Base-by-base conservation (phyloP, 352 stramenopile genomes). In the Thalassiosira hispida region DNA sequence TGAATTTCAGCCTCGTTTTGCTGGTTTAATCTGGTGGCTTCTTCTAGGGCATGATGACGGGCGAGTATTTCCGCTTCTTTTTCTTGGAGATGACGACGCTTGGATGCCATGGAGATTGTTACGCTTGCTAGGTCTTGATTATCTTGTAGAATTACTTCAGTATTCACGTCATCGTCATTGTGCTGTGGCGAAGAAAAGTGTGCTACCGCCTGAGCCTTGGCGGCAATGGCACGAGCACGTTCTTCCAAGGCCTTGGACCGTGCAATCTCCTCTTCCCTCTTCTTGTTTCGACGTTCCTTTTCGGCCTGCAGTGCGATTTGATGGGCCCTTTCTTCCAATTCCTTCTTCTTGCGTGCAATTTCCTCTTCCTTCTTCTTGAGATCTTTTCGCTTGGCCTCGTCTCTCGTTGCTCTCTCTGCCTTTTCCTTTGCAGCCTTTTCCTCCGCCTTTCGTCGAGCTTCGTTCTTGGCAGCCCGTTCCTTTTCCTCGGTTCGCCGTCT, bases 1-100 rank as follows among this genome's bases (percentile, higher is more conserved):
- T 61, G 44, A 4, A 79, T 59, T 44, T 79, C 60, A 1, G 44
- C 29, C 47, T 79, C 60, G 51, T 47, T 51, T 62, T 70, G 40
- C 2, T 47, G 44, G 22, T 80, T 73, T 8, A 73, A 20, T 49
- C 53, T 18, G 3, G 25, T 40, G 1, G 47, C 59, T 25, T 29
- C 56, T 59, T 53, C 22, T n/a, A 67, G 25, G 14, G 20, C 52
- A 7, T 60, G 42, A 31, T 64, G n/a, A 1, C 29, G 31, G 12
- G 1, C 2, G 33, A 55, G 6, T 18, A 57, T 61, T 40, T 49
- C 49, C 8, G 40, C 29, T n/a, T 72, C 20, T 20, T 72, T 33
- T 38, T 40, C 23, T 18, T 72, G 27, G 12, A 63, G 47, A 22
- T 61, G 7, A 40, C 35, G 29, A 22, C 47, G 47, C 25, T 23